phyloP scores from a whole-genome alignment of 225 moss, liverwort and hornwort genomes.

The Lunularia cruciata region DNA sequence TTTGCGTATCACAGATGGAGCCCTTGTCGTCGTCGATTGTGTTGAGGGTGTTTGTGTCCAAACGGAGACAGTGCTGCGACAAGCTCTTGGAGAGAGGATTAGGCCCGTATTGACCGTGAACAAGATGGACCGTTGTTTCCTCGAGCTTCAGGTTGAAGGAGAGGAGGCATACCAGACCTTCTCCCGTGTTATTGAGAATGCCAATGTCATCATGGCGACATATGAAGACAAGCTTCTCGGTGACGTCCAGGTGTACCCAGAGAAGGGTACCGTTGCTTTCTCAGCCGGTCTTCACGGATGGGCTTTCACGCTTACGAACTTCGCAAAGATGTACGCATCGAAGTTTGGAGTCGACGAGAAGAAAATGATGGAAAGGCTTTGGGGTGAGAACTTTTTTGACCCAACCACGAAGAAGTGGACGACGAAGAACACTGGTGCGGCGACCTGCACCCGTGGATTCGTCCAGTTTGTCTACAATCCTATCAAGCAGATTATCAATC shows the following conservation, averaged over 20 bases:
- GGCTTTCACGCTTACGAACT: constrained; percentile 47
- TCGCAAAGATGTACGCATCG: constrained; percentile 42
- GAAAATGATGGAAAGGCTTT: constrained; percentile 96
- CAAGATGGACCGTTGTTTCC: constrained; percentile 49
- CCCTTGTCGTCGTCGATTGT: constrained; percentile 46
- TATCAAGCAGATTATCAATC: constrained; percentile 79
- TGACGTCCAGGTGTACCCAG: constrained; percentile 45
- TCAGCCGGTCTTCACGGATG: constrained; percentile 45
- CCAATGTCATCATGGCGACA: constrained; percentile 47
- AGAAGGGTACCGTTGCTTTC: constrained; percentile 47
- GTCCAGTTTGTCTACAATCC: constrained; percentile 94
- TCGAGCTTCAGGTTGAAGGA: constrained; percentile 47
- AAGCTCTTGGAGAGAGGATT: constrained; percentile 49
- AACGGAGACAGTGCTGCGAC: constrained; percentile 46
- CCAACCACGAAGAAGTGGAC: constrained; percentile 85
- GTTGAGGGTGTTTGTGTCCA: constrained; percentile 50
- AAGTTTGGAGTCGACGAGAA: constrained; percentile 47
- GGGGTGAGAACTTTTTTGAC: constrained; percentile 95
- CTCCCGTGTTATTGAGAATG: constrained; percentile 45
- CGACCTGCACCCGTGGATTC: constrained; percentile 75
- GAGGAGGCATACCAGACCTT: constrained; percentile 50
- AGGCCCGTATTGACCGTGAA: constrained; percentile 47
- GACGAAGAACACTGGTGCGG: constrained; percentile 56
- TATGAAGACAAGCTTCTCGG: constrained; percentile 44
- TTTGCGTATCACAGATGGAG: constrained; percentile 44